Evolutionary conservation across 148 eudicot genomes (phyloP).

Genomic region (Chenopodium quinoa): DNA sequence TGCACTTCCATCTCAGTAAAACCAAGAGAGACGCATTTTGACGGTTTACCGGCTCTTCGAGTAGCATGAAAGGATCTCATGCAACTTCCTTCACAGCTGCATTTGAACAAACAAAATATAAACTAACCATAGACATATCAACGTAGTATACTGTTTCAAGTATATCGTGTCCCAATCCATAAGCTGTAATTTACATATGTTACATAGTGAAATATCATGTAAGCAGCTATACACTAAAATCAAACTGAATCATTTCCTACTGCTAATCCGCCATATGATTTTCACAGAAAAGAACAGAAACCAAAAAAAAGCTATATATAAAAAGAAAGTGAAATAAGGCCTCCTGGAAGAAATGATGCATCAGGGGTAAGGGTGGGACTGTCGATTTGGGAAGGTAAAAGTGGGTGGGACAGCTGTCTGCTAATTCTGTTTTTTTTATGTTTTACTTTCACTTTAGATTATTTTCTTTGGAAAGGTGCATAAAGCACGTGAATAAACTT

Average conservation of each 20-base stretch:
- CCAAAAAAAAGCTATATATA: neutral
- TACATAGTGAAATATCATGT: neutral
- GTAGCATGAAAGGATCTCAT: constrained; percentile 93
- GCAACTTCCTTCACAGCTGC: constrained; percentile 91
- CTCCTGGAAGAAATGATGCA: no score
- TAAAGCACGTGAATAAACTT: no score
- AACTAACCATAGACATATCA: neutral
- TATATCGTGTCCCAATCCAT: neutral
- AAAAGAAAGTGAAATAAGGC: no score
- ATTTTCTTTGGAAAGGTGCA: no score
- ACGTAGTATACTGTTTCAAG: neutral
- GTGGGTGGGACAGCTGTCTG: no score
- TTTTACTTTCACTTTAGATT: no score
- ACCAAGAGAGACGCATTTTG: constrained; percentile 67
- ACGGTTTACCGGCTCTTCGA: constrained; percentile 45
- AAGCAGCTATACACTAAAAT: neutral
- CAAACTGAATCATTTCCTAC: neutral
- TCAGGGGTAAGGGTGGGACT: no score
- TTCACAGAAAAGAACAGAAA: neutral
- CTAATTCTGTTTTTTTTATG: no score
- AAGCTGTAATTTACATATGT: neutral
- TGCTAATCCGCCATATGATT: neutral
- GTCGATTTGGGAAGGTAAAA: no score
- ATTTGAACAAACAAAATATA: constrained; percentile 13
- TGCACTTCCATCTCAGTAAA: constrained; percentile 52